Evolutionary conservation across 2,329 filamentous ascomycete species (phyloP).

Genomic region (Teratosphaeria epicoccoides): DNA sequence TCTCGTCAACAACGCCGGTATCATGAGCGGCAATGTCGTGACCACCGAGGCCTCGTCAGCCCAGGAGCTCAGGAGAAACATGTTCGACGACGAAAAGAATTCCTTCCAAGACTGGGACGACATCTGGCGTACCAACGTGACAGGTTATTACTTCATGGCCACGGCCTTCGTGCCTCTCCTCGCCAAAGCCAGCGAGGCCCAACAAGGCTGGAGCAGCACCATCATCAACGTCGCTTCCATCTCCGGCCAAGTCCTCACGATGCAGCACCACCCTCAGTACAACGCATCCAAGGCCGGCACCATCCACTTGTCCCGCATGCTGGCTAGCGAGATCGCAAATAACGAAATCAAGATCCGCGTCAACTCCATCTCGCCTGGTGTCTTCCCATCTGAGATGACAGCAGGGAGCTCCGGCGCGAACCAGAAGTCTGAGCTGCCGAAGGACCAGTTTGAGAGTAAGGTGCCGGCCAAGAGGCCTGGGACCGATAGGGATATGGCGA

Average conservation of each 20-base stretch:
- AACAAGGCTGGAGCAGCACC: conserved; percentile 33
- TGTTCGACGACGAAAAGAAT: conserved; percentile 33
- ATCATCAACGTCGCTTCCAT: conserved; percentile 40
- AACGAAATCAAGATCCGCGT: conserved; percentile 44
- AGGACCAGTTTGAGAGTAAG: conserved; percentile 40
- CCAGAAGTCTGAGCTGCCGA: conserved; percentile 45
- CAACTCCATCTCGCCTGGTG: conserved; percentile 45
- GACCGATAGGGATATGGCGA: conserved; percentile 49
- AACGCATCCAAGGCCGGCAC: conserved; percentile 38
- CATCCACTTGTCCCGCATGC: conserved; percentile 46
- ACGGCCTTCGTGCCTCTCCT: conserved; percentile 38
- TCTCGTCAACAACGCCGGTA: conserved; percentile 40
- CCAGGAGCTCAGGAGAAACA: conserved; percentile 34
- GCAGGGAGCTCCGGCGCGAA: conserved; percentile 40
- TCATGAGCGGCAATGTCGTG: conserved; percentile 29
- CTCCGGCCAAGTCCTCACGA: conserved; percentile 35
- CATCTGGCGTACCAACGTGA: conserved; percentile 38
- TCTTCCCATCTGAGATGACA: conserved; percentile 51
- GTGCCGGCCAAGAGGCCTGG: conserved; percentile 44
- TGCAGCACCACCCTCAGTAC: conserved; percentile 39
- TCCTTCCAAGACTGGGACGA: conserved; percentile 37
- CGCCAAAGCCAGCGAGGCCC: conserved; percentile 32
- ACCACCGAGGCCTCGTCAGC: conserved; percentile 29
- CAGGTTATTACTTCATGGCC: conserved; percentile 38
- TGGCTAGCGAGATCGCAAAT: conserved; percentile 44